Conservation (phyloP, 352 stramenopile species). For the Globisporangium acanthophoron region DNA sequence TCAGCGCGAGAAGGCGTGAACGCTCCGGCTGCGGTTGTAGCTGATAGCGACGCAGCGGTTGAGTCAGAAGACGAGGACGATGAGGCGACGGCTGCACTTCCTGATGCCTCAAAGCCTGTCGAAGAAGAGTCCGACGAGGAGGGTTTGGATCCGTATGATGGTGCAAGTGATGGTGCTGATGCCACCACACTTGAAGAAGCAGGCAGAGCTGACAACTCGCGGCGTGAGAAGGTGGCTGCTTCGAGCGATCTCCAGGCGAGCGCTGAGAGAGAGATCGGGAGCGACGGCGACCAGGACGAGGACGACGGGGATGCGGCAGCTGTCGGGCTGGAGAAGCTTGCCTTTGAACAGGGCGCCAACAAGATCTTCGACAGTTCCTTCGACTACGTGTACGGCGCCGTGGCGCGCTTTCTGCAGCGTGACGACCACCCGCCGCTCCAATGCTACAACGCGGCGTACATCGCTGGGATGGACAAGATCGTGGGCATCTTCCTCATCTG, state of each 20-base stretch:
- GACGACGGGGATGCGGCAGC: constrained; percentile 1
- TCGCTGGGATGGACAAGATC: constrained; percentile 54
- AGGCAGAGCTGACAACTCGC: constrained; percentile 1
- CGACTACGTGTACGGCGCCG: constrained; percentile 47
- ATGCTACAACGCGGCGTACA: constrained; percentile 53
- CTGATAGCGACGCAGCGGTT: neutral
- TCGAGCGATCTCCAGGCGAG: neutral
- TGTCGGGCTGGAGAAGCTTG: constrained; percentile 12
- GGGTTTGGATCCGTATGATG: constrained; percentile 13
- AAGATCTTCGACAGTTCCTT: constrained; percentile 39
- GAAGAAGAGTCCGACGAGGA: constrained; percentile 37
- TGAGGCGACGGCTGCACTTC: neutral
- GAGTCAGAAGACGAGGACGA: constrained; percentile 18
- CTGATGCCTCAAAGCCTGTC: neutral
- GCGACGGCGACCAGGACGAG: constrained; percentile 5
- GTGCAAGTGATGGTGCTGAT: no score
- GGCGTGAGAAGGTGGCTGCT: neutral
- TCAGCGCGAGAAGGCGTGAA: neutral
- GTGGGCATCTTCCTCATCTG: constrained; percentile 55
- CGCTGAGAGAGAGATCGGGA: neutral
- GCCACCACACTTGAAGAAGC: neutral
- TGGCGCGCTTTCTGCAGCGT: constrained; percentile 55
- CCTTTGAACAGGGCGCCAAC: constrained; percentile 7
- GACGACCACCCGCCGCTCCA: constrained; percentile 59
- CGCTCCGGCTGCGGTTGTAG: neutral